Conservation (phyloP, 805 yeast genomes). For the Saccharomyces kudriavzevii region DNA sequence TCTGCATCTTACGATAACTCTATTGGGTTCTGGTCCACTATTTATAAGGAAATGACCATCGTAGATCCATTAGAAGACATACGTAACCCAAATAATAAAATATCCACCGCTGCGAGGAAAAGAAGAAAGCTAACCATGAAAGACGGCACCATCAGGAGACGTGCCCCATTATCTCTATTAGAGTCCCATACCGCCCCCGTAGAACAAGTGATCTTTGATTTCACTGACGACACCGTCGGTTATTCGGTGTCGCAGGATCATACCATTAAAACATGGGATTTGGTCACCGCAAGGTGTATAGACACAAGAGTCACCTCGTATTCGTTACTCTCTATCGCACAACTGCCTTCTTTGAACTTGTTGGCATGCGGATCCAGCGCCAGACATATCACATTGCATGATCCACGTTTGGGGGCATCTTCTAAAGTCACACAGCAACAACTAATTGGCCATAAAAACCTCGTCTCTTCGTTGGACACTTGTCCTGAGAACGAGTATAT, state of each 20-base stretch:
- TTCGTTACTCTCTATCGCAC: slow-evolving; percentile 68
- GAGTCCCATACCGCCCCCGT: slow-evolving; percentile 85
- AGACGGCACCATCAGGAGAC: slow-evolving; percentile 67
- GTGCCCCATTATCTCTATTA: slow-evolving; percentile 71
- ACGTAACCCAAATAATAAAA: slow-evolving; percentile 34
- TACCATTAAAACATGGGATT: slow-evolving; percentile 92
- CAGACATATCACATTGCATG: slow-evolving; percentile 91
- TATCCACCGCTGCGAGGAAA: slow-evolving; percentile 77
- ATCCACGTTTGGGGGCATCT: slow-evolving; percentile 64
- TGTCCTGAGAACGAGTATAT: slow-evolving; percentile 73
- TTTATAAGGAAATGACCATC: slow-evolving; percentile 71
- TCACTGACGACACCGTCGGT: slow-evolving; percentile 67
- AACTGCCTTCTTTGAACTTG: slow-evolving; percentile 58
- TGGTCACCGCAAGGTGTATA: slow-evolving; percentile 74
- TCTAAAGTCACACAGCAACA: slow-evolving; percentile 60
- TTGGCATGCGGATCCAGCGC: slow-evolving; percentile 94
- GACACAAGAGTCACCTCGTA: slow-evolving; percentile 84
- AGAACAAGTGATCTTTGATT: slow-evolving; percentile 71
- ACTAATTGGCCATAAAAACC: slow-evolving; percentile 82
- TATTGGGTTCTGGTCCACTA: slow-evolving; percentile 84
- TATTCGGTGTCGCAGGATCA: slow-evolving; percentile 96
- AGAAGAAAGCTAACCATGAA: slow-evolving; percentile 75
- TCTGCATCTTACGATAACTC: slow-evolving; percentile 79
- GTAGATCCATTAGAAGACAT: slow-evolving; percentile 43
- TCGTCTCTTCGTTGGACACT: slow-evolving; percentile 71